These are phyloP conservation scores for Schrenkiella parvula DNA, from an alignment of 345 rosid genomes.

Conservation along the genomic window DNA sequence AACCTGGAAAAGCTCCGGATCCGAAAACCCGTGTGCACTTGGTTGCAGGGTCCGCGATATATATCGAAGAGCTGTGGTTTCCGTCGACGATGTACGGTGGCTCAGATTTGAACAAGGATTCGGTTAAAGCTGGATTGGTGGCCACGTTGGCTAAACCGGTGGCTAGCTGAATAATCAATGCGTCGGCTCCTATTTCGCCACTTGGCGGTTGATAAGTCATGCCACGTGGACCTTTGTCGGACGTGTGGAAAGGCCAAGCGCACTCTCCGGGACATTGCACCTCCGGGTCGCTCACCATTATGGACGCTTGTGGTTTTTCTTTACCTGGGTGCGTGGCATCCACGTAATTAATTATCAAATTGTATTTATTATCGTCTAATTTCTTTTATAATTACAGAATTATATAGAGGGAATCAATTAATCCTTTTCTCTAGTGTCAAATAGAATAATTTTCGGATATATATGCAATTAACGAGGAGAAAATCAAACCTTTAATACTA, in stretches of 20 bases:
- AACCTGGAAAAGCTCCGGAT: conserved; percentile 46
- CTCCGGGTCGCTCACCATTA: conserved; percentile 61
- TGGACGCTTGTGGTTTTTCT: conserved; percentile 32
- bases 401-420: background rate
- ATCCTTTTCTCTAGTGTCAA: background rate
- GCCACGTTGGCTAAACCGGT: conserved; percentile 47
- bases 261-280: conserved; percentile 62
- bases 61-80: background rate
- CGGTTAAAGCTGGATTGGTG: conserved; percentile 42
- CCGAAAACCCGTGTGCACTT: conserved; percentile 57
- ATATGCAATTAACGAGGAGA: background rate
- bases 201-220: conserved; percentile 50
- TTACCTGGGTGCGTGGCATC: background rate
- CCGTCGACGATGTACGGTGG: background rate
- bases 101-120: conserved; percentile 26
- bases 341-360: background rate
- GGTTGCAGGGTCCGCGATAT: conserved; percentile 32
- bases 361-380: background rate
- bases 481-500: conserved; percentile 24
- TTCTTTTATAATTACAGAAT: background rate
- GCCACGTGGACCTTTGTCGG: conserved; percentile 43
- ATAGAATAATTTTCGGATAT: background rate
- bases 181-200: conserved; percentile 55
- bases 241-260: conserved; percentile 61
- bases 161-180: conserved; percentile 58